Evolutionary conservation across 2,329 filamentous ascomycete species (phyloP), one percentile per base, ranked within the genome.

Genomic region (Alternaria burnsii): DNA sequence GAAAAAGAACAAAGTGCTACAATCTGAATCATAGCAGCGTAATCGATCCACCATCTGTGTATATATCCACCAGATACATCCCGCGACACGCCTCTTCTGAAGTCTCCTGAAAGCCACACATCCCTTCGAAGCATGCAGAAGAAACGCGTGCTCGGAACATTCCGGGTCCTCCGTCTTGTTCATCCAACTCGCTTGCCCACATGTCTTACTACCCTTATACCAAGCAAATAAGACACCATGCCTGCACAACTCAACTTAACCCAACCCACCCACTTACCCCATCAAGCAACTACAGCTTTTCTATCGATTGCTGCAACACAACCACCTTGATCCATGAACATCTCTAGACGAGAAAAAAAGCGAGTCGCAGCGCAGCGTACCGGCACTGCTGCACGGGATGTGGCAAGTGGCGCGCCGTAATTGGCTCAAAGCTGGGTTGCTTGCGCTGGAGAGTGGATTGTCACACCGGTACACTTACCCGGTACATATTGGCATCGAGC

Each of bases 351-450:
- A 50, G 46, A 38, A 50, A 50, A 50, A 24, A 36, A 34, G 34
- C 22, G 20, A 50, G 18, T 12, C 18, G 38, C 38, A 22, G 30
- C 46, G 46, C 46, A 36, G 34, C 46, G 12, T 24, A 50, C 46
- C 34, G 30, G 58, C 46, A 36, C 46, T 36, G 34, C 46, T 58
- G 54, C 55, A 53, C 26, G 30, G 40, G 41, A 40, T 50, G 32
- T 42, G 32, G 59, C 46, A 50, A 52, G 59, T 59, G 59, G 59
- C 55, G 56, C 14, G 24, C 40, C 14, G 30, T 55, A 47, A 62
- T 61, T 61, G 58, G 59, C 54, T 32, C 32, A 8, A 34, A 26
- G 5, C 24, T 16, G 22, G 47, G 46, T 22, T 50, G 30, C 52
- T 40, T 43, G 58, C 47, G 58, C 47, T 48, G 38, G 42, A 53